Evolutionary conservation across 305 asterid species (phyloP).

Genomic region (Caryopteris hybrid): DNA sequence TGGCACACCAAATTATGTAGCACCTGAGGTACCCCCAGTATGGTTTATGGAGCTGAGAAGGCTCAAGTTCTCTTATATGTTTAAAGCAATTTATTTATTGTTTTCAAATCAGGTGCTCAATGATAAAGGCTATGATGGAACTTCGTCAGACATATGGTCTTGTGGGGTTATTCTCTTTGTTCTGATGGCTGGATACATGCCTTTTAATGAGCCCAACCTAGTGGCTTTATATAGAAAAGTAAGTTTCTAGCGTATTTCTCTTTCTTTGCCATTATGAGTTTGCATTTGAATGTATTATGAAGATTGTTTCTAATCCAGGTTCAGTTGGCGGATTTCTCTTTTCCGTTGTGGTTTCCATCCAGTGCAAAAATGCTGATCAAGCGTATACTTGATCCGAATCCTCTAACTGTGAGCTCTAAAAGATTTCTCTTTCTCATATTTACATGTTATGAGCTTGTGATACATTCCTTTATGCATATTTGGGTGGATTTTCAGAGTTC

Average conservation of each 20-base stretch:
- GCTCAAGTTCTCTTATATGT: slow-evolving; percentile 13
- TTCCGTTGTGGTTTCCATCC: slow-evolving; percentile 73
- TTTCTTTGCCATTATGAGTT: slow-evolving; percentile 2
- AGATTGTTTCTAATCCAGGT: slow-evolving; percentile 36
- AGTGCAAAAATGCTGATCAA: slow-evolving; percentile 56
- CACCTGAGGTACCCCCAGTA: slow-evolving; percentile 70
- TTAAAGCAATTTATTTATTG: slow-evolving; percentile 20
- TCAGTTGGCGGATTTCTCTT: slow-evolving; percentile 47
- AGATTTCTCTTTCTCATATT: background rate
- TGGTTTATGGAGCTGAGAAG: slow-evolving; percentile 12
- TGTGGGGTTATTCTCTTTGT: slow-evolving; percentile 88
- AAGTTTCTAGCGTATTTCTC: slow-evolving; percentile 20
- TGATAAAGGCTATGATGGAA: slow-evolving; percentile 78
- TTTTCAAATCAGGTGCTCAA: slow-evolving; percentile 49
- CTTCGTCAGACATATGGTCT: slow-evolving; percentile 82
- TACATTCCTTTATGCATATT: background rate
- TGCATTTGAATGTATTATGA: slow-evolving; percentile 19
- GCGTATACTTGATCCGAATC: slow-evolving; percentile 73
- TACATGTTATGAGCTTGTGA: background rate
- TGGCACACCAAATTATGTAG: slow-evolving; percentile 89
- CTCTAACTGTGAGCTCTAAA: slow-evolving; percentile 53
- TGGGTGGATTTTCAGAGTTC: background rate
- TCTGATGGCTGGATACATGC: slow-evolving; percentile 77
- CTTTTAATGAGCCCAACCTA: slow-evolving; percentile 71
- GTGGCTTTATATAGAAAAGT: slow-evolving; percentile 54